A percentile compares a stretch with the other conserved stretches of the same genome.
Conservation (phyloP, 2,329 filamentous ascomycete genomes). For the Aspergillus sp. region DNA sequence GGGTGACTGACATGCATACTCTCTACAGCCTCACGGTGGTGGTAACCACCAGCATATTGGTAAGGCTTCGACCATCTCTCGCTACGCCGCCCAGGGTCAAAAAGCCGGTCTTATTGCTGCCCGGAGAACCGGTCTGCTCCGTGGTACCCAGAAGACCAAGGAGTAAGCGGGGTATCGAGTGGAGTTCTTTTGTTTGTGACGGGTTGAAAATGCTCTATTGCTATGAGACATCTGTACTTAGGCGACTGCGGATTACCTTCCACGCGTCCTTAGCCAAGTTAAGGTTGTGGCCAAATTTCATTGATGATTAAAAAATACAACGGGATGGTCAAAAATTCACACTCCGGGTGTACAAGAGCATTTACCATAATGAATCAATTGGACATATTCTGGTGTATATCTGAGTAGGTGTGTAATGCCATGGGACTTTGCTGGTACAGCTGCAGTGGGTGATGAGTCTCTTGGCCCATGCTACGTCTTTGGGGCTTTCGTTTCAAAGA, state of each 20-base stretch:
- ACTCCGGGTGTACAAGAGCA: neutral
- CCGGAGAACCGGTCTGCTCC: slow-evolving; percentile 98
- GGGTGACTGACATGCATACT: slow-evolving; percentile 19
- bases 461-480: too few species aligned
- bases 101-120: slow-evolving; percentile 99
- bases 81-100: slow-evolving; percentile 97
- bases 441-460: too few species aligned
- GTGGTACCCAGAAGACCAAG: slow-evolving; percentile 99
- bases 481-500: too few species aligned
- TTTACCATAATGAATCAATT: neutral
- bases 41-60: slow-evolving; percentile 99
- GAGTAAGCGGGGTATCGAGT: slow-evolving; percentile 66
- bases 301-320: slow-evolving; percentile 28
- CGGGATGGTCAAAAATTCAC: slow-evolving; percentile 22
- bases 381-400: neutral
- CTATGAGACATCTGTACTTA: slow-evolving; percentile 43
- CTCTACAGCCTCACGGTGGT: slow-evolving; percentile 74
- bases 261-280: slow-evolving; percentile 38
- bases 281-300: slow-evolving; percentile 39
- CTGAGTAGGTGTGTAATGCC: too few species aligned
- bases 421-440: too few species aligned
- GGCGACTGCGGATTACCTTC: slow-evolving; percentile 38
- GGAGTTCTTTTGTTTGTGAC: slow-evolving; percentile 57
- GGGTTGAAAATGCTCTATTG: slow-evolving; percentile 40
- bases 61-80: slow-evolving; percentile 99